phyloP scores from a whole-genome alignment of 305 asterid species.

The Plantago coronopus region DNA sequence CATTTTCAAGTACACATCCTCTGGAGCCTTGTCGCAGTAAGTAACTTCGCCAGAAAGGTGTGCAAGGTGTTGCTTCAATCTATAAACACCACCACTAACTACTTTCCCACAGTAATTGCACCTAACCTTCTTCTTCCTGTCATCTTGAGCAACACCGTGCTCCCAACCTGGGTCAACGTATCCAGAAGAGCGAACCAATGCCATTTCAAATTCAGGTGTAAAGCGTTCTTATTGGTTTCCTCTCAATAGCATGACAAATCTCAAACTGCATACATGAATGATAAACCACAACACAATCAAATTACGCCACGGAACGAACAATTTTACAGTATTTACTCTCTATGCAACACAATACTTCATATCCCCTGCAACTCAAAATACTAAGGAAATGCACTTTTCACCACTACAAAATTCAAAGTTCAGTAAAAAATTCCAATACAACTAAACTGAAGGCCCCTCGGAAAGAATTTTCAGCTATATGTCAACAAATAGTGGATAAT shows the following conservation, averaged over 20 bases:
- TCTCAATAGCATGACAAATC: slow-evolving; percentile 7
- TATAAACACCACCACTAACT: slow-evolving; percentile 87
- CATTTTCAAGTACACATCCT: slow-evolving; percentile 74
- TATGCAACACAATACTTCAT: too few relatives aligned
- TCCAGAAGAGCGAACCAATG: slow-evolving; percentile 71
- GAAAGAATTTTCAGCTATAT: too few relatives aligned
- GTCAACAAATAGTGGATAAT: too few relatives aligned
- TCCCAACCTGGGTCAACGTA: slow-evolving; percentile 92
- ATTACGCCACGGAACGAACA: too few relatives aligned
- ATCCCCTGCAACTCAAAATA: too few relatives aligned
- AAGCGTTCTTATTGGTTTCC: neutral
- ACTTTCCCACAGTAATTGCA: slow-evolving; percentile 94
- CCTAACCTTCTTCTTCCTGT: slow-evolving; percentile 76
- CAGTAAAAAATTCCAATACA: too few relatives aligned
- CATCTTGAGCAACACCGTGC: slow-evolving; percentile 91
- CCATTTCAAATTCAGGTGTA: slow-evolving; percentile 34
- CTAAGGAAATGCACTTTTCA: too few relatives aligned
- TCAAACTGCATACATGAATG: too few relatives aligned
- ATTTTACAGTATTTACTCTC: too few relatives aligned
- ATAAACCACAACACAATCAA: too few relatives aligned
- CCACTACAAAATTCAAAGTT: too few relatives aligned
- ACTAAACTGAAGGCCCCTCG: too few relatives aligned
- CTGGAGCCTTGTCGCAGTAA: slow-evolving; percentile 87
- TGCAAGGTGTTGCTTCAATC: slow-evolving; percentile 93
- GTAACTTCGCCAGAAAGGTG: slow-evolving; percentile 90